Percentiles rank a stretch among this genome's conserved stretches.
These are phyloP conservation scores for Ordospora pajunii DNA, from an alignment of 371 early-diverging fungal species.

Conservation along the genomic window DNA sequence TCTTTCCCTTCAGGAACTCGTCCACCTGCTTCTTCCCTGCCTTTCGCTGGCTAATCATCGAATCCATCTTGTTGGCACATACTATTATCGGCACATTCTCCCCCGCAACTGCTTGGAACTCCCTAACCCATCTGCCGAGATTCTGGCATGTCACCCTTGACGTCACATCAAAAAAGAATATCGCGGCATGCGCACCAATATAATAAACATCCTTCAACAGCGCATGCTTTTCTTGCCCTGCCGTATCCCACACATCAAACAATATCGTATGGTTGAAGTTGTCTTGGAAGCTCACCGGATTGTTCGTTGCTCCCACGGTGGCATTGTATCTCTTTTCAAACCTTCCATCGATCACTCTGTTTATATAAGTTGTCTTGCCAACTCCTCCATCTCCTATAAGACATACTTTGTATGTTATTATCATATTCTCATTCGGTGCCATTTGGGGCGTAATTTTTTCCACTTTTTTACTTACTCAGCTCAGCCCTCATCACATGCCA, in stretches of 20 bases:
- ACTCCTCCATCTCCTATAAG: slow-evolving; percentile 98
- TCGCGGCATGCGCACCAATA: slow-evolving; percentile 95
- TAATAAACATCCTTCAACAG: slow-evolving; percentile 99
- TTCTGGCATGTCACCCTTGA: slow-evolving; percentile 98
- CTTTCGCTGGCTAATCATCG: slow-evolving; percentile 84
- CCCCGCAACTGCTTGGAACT: slow-evolving; percentile 77
- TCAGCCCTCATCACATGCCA: not conserved
- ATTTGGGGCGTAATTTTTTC: slow-evolving; percentile 16
- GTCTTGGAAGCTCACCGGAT: slow-evolving; percentile 87
- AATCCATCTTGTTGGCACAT: slow-evolving; percentile 99
- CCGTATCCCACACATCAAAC: slow-evolving; percentile 87
- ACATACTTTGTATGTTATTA: slow-evolving; percentile 58
- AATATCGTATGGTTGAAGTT: slow-evolving; percentile 77
- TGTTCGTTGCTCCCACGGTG: slow-evolving; percentile 97
- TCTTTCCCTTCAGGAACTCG: slow-evolving; percentile 64
- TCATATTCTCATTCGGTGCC: not conserved
- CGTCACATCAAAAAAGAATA: slow-evolving; percentile 99
- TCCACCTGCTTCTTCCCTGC: slow-evolving; percentile 96
- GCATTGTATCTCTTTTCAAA: slow-evolving; percentile 98
- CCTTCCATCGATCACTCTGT: slow-evolving; percentile 97
- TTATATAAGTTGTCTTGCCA: slow-evolving; percentile 99
- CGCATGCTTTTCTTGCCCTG: slow-evolving; percentile 99
- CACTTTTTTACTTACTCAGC: not conserved
- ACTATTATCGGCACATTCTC: slow-evolving; percentile 85
- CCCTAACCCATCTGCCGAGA: slow-evolving; percentile 99